A percentile compares a stretch with the other conserved stretches of the same genome.
Evolutionary conservation across 139 green algal genomes (phyloP).

Genomic region (Yamagishiella unicocca): DNA sequence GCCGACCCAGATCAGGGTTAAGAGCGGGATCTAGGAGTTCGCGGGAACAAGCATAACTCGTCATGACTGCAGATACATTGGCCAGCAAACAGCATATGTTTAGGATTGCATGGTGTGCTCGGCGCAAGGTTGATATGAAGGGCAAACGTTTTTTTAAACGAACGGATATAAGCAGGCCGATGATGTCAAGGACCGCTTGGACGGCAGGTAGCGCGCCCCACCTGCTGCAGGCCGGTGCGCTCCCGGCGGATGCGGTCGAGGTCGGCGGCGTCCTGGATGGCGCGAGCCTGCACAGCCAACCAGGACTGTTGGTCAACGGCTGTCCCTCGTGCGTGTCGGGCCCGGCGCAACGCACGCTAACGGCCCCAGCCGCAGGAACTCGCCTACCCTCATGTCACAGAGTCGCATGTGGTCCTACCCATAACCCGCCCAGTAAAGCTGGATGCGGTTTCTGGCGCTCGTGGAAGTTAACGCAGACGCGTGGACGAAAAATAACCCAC

Average conservation of each 20-base stretch:
- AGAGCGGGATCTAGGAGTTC: background rate
- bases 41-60: background rate
- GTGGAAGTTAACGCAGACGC: background rate
- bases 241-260: background rate
- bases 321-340: too few relatives aligned
- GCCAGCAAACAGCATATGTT: background rate
- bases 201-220: background rate
- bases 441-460: too few relatives aligned
- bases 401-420: too few relatives aligned
- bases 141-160: background rate
- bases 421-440: too few relatives aligned
- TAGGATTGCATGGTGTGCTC: background rate
- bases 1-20: background rate
- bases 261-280: background rate
- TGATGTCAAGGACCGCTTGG: background rate
- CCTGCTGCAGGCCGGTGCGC: background rate
- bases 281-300: background rate
- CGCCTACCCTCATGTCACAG: too few relatives aligned
- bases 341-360: too few relatives aligned
- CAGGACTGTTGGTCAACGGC: too few relatives aligned
- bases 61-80: background rate
- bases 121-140: background rate
- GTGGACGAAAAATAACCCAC: background rate
- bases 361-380: too few relatives aligned
- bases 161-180: background rate